Evolutionary conservation across 768 basidiomycete genomes (phyloP).

Genomic region (Tulasnella sp.): DNA sequence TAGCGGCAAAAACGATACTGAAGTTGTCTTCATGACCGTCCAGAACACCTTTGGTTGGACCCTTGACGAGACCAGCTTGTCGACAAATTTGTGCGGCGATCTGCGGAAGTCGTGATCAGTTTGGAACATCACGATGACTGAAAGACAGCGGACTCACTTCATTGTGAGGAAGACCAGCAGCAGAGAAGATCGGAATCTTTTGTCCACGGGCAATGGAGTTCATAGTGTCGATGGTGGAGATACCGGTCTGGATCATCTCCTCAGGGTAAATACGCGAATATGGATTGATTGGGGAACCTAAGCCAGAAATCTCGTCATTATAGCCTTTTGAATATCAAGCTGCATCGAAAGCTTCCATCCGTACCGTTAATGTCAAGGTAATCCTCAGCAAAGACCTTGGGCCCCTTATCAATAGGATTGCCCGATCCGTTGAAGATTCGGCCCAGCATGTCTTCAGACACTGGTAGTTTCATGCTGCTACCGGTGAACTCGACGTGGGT

Average conservation of each 20-base stretch:
- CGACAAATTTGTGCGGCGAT: conserved; percentile 99
- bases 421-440: conserved; percentile 99
- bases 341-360: conserved; percentile 22
- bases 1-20: conserved; percentile 98
- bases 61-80: conserved; percentile 93
- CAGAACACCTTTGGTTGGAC: conserved; percentile 93
- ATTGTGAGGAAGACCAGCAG: conserved; percentile 97
- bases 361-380: conserved; percentile 97
- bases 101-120: conserved; percentile 30
- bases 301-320: not conserved
- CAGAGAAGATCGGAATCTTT: conserved; percentile 99
- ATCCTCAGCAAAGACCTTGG: conserved; percentile 98
- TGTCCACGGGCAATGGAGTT: conserved; percentile 99
- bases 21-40: conserved; percentile 99
- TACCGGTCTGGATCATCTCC: conserved; percentile 99
- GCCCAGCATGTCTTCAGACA: conserved; percentile 97
- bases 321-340: not conserved
- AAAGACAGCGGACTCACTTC: conserved; percentile 45
- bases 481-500: conserved; percentile 98
- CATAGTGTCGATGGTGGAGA: conserved; percentile 96
- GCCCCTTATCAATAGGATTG: conserved; percentile 95
- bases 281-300: conserved; percentile 96
- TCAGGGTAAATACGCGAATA: conserved; percentile 98
- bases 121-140: not conserved
- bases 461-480: conserved; percentile 96